phyloP scores from a whole-genome alignment of 441 rosid genomes.

The Lepidium campestre region DNA sequence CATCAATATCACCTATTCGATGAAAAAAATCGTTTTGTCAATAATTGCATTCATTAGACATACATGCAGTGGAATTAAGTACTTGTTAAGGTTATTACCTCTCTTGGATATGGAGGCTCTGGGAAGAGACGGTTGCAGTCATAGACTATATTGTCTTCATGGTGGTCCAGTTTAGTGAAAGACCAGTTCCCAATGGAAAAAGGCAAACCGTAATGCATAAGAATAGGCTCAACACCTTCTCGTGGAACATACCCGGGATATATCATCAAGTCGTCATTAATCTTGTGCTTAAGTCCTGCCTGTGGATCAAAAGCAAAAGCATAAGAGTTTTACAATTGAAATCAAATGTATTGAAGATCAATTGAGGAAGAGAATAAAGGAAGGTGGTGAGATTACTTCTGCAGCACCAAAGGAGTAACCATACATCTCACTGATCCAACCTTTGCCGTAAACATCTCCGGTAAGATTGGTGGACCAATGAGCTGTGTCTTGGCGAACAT shows the following conservation, averaged over 20 bases:
- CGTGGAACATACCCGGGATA: conserved; percentile 92
- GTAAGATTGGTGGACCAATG: conserved; percentile 95
- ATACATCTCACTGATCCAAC: conserved; percentile 99
- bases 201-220: conserved; percentile 90
- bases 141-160: conserved; percentile 86
- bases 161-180: conserved; percentile 84
- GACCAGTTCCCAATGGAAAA: conserved; percentile 93
- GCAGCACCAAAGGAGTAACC: conserved; percentile 99
- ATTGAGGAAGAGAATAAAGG: neutral
- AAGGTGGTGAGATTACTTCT: conserved; percentile 46
- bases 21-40: neutral
- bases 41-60: neutral
- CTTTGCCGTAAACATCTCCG: conserved; percentile 88
- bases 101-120: conserved; percentile 98
- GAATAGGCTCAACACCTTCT: conserved; percentile 80
- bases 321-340: neutral
- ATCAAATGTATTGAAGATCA: neutral
- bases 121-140: conserved; percentile 84
- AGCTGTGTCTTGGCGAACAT: conserved; percentile 84
- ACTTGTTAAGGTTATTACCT: conserved; percentile 46
- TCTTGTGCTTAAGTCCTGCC: conserved; percentile 96
- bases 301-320: conserved; percentile 23
- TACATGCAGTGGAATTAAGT: neutral
- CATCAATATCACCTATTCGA: conserved; percentile 59
- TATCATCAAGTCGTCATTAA: conserved; percentile 82